A percentile compares a stretch with the other conserved stretches of the same genome.
These are phyloP conservation scores for Mucor plumbeus DNA, from an alignment of 371 early-diverging fungal species.

Conservation along the genomic window DNA sequence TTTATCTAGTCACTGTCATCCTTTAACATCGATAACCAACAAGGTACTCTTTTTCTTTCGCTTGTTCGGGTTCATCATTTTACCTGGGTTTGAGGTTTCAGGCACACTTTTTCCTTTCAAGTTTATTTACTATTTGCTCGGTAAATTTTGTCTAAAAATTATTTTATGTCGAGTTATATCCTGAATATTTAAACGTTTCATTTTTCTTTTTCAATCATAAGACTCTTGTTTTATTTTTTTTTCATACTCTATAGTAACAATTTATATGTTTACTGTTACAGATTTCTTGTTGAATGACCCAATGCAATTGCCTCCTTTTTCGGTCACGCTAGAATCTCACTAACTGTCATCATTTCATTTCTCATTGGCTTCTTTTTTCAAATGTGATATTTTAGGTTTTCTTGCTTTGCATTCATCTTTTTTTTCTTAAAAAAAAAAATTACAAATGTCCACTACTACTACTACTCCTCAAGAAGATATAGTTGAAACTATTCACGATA, in stretches of 20 bases:
- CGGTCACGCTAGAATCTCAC: too few species aligned
- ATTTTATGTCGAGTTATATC: too few species aligned
- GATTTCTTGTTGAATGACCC: too few species aligned
- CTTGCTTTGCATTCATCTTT: too few species aligned
- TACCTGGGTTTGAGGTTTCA: neutral
- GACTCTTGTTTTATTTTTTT: too few species aligned
- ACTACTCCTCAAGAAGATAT: neutral
- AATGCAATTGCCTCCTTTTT: too few species aligned
- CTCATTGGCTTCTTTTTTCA: neutral
- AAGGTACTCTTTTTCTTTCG: slow-evolving; percentile 11
- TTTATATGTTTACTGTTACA: too few species aligned
- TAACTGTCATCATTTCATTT: neutral
- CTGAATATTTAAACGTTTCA: too few species aligned
- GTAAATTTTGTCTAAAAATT: neutral
- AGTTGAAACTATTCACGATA: neutral
- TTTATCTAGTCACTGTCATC: neutral
- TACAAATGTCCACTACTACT: neutral
- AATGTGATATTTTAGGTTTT: neutral
- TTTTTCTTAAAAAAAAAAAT: too few species aligned
- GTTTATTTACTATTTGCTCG: neutral
- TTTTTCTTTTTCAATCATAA: too few species aligned
- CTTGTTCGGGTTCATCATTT: too few species aligned
- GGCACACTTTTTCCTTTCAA: neutral
- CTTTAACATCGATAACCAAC: neutral
- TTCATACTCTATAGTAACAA: too few species aligned